Base-by-base conservation (phyloP, 1,284 basidiomycete species). In the Cutaneotrichosporon spelunceum region DNA sequence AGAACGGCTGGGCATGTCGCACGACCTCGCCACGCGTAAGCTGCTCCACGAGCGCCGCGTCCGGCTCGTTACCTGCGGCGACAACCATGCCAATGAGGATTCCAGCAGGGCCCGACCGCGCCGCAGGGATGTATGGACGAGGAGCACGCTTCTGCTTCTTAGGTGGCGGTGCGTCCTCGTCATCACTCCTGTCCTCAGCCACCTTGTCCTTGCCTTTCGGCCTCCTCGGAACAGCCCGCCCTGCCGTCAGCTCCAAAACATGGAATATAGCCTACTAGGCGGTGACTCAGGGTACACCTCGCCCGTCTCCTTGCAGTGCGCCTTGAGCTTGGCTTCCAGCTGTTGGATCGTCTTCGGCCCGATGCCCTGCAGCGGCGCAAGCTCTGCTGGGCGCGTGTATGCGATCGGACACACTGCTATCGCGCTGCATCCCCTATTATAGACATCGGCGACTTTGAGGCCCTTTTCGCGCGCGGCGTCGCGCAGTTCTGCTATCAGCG, bases 81-180 rank as follows among this genome's bases (percentile, higher is more conserved):
- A 75, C 59, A 9, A 77, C 66, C 4, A 79, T 66, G 4, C 72
- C 75, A 13, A 79, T 56, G 9, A 79, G 71, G 33, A 79, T 74
- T 1, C 74, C 78, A 49, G 77, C 76, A 4, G 71, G 69, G 10
- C 77, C 78, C 21, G 76, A 75, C 7, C 71, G 65, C 19, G 54
- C 62, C 36, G 65, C 64, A 1, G 78, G 78, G 48, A 77, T 71
- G 59, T 78, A 79, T 19, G 26, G 53, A 8, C 42, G 42, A n/a
- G 42, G 36, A 5, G 26, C 9, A 7, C 26, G 29, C 26, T 44
- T 44, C 13, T 33, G 45, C 33, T 54, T 60, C 45, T 54, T 59
- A 0, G 57, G 39, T 4, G 57, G 27, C 3, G 57, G 50, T 19
- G 39, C 13, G 8, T 44, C 39, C 3, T 44, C 42, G 42, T 44